phyloP scores from a whole-genome alignment of 129 eudicot species.

The Flaveria robusta region DNA sequence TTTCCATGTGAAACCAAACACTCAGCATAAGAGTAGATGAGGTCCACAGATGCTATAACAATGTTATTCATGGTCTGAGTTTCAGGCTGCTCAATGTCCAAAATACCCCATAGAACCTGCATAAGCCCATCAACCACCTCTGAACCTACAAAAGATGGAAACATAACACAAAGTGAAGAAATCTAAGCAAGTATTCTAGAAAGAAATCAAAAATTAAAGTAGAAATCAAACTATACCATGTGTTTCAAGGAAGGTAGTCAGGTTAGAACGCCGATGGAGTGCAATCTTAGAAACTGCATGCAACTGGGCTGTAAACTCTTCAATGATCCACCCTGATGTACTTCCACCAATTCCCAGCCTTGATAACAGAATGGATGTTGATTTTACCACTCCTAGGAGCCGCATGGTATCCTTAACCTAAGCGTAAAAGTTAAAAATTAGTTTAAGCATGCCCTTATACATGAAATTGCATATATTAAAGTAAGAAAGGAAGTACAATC shows the following conservation, averaged over 20 bases:
- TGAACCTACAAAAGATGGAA: conserved; percentile 61
- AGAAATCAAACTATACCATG: conserved; percentile 54
- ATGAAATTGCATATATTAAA: background rate
- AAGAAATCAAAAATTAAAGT: background rate
- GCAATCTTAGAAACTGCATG: conserved; percentile 97
- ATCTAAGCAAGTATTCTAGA: conserved; percentile 2
- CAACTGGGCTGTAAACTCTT: conserved; percentile 96
- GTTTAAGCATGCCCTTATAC: conserved; percentile 1
- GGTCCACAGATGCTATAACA: conserved; percentile 88
- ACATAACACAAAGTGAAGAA: conserved; percentile 6
- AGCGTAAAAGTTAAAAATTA: conserved; percentile 18
- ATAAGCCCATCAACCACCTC: conserved; percentile 95
- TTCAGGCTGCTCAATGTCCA: conserved; percentile 92
- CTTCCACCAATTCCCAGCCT: conserved; percentile 85
- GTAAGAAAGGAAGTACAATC: background rate
- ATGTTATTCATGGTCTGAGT: conserved; percentile 97
- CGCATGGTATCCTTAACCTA: conserved; percentile 95
- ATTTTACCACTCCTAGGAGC: conserved; percentile 89
- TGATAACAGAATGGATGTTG: conserved; percentile 61
- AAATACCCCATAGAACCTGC: conserved; percentile 98
- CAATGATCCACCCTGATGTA: conserved; percentile 85
- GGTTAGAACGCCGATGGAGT: conserved; percentile 80
- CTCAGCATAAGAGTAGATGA: conserved; percentile 96
- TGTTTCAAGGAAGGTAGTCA: conserved; percentile 78
- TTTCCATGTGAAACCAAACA: conserved; percentile 85